phyloP scores from a whole-genome alignment of 2,329 filamentous ascomycete species.

The Pseudocercospora eumusae region DNA sequence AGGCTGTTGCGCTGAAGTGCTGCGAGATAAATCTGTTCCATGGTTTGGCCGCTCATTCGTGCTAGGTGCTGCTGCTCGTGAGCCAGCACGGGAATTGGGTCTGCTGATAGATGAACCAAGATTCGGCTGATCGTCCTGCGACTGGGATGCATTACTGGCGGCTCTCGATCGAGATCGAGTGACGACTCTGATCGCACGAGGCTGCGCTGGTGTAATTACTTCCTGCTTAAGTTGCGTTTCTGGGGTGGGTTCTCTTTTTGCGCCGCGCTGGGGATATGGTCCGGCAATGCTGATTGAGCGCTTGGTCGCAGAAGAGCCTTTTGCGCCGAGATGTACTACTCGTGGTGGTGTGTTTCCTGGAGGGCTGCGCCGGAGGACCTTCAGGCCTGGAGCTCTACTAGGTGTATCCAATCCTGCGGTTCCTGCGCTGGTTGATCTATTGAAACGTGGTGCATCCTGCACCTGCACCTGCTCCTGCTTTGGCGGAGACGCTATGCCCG shows the following conservation, averaged over 20 bases:
- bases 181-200: slow-evolving; percentile 35
- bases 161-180: slow-evolving; percentile 35
- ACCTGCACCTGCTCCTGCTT: slow-evolving; percentile 48
- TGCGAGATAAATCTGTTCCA: slow-evolving; percentile 32
- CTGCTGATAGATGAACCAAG: slow-evolving; percentile 34
- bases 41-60: slow-evolving; percentile 26
- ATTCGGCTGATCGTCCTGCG: slow-evolving; percentile 36
- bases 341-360: slow-evolving; percentile 41
- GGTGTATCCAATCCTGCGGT: slow-evolving; percentile 40
- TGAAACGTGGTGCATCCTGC: slow-evolving; percentile 35
- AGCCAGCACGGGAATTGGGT: slow-evolving; percentile 36
- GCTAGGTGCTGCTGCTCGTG: slow-evolving; percentile 22
- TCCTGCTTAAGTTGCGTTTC: slow-evolving; percentile 32
- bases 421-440: slow-evolving; percentile 33
- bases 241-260: slow-evolving; percentile 39
- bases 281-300: slow-evolving; percentile 39
- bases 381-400: slow-evolving; percentile 40
- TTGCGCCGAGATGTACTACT: slow-evolving; percentile 38
- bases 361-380: slow-evolving; percentile 41
- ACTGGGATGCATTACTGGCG: slow-evolving; percentile 37
- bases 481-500: slow-evolving; percentile 58
- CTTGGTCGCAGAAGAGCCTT: slow-evolving; percentile 36
- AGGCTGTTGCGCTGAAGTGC: slow-evolving; percentile 49
- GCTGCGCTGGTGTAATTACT: slow-evolving; percentile 43
- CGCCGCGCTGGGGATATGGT: slow-evolving; percentile 36